Evolutionary conservation across 2,329 filamentous ascomycete genomes (phyloP).

Genomic region (Colletotrichum sp.): DNA sequence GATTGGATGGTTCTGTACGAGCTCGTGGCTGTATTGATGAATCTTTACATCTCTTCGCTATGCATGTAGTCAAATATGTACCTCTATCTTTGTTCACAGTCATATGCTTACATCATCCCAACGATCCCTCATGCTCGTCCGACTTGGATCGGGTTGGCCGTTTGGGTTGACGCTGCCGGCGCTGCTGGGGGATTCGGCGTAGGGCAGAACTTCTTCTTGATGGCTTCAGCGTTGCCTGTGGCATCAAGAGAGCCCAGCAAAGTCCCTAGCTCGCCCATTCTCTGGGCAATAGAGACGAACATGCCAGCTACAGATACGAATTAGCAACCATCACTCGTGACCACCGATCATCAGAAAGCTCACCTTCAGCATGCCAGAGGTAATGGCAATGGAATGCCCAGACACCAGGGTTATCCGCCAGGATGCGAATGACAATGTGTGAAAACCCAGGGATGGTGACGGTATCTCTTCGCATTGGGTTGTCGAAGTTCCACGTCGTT

Average conservation of each 20-base stretch:
- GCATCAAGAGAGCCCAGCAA: not conserved
- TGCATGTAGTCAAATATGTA: not conserved
- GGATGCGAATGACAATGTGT: conserved; percentile 57
- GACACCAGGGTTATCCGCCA: conserved; percentile 61
- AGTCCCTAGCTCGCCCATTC: conserved; percentile 8
- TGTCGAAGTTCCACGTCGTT: conserved; percentile 28
- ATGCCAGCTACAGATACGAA: not conserved
- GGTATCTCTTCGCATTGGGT: conserved; percentile 44
- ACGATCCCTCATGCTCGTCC: not conserved
- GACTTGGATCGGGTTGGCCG: not conserved
- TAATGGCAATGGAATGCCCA: conserved; percentile 66
- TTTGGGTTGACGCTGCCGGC: not conserved
- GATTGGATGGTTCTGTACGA: fast-evolving
- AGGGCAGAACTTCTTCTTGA: conserved; percentile 19
- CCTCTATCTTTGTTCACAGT: not conserved
- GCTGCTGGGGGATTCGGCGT: not conserved
- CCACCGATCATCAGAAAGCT: not conserved
- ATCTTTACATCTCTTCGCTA: not conserved
- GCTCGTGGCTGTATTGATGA: not conserved
- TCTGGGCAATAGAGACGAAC: conserved; percentile 12
- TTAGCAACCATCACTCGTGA: not conserved
- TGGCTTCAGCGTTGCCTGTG: not conserved
- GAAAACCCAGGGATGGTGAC: conserved; percentile 57
- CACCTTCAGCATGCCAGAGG: conserved; percentile 57
- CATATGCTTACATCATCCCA: not conserved